These are phyloP conservation scores for Craterostigma plantagineum DNA, from an alignment of 257 asterid species.

Conservation along the genomic window DNA sequence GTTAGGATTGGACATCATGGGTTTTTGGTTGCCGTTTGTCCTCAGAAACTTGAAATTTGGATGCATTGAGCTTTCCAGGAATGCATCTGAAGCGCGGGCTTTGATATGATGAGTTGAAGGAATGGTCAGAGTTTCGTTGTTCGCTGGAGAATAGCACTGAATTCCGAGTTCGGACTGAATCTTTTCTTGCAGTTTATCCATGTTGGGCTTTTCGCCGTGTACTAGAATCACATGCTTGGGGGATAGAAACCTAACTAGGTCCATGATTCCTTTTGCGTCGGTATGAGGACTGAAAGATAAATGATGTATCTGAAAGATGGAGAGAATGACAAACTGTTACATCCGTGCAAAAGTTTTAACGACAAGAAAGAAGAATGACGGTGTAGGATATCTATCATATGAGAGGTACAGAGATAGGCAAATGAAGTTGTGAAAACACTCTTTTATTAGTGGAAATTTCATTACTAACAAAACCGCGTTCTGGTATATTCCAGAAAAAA, in stretches of 20 bases:
- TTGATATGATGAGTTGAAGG: slow-evolving; percentile 34
- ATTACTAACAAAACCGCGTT: too few relatives aligned
- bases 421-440: too few relatives aligned
- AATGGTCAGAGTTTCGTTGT: slow-evolving; percentile 38
- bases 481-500: background rate
- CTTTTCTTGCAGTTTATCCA: slow-evolving; percentile 42
- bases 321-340: background rate
- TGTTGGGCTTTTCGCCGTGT: slow-evolving; percentile 73
- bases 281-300: slow-evolving; percentile 80
- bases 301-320: slow-evolving; percentile 30
- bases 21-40: slow-evolving; percentile 1
- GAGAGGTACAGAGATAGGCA: too few relatives aligned
- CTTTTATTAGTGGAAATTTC: too few relatives aligned
- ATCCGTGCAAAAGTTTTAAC: background rate
- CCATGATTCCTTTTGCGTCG: slow-evolving; percentile 91
- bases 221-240: slow-evolving; percentile 82
- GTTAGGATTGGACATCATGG: too few relatives aligned
- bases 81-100: slow-evolving; percentile 41
- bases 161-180: slow-evolving; percentile 42
- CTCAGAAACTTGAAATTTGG: slow-evolving; percentile 56
- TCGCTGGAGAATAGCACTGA: slow-evolving; percentile 52
- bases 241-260: slow-evolving; percentile 61
- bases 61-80: slow-evolving; percentile 32
- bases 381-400: too few relatives aligned
- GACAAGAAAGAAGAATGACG: background rate